phyloP scores from a whole-genome alignment of 2,329 filamentous ascomycete species.

The Penicillium sp. region DNA sequence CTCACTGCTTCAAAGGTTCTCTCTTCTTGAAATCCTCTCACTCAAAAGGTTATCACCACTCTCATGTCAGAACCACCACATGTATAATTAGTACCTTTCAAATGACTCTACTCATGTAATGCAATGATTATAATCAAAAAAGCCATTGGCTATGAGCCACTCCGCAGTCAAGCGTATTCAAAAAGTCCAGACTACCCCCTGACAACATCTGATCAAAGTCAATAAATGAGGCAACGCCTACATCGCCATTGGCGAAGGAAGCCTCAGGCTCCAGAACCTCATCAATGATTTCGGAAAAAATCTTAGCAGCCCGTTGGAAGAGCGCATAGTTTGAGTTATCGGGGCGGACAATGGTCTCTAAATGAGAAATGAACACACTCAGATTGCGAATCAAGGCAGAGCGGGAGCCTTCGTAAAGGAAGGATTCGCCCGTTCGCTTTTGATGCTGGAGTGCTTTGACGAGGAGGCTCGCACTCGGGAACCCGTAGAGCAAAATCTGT shows the following conservation, averaged over 20 bases:
- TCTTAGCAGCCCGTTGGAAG: constrained; percentile 15
- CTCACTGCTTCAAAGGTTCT: too few species aligned
- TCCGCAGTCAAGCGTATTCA: constrained; percentile 18
- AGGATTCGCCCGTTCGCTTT: constrained; percentile 19
- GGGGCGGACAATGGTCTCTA: constrained; percentile 31
- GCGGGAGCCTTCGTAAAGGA: constrained; percentile 29
- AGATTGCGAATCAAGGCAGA: constrained; percentile 36
- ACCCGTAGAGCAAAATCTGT: constrained; percentile 23
- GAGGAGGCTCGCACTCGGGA: constrained; percentile 23
- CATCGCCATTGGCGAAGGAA: not conserved
- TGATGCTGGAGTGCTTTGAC: constrained; percentile 22
- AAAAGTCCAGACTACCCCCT: constrained; percentile 16
- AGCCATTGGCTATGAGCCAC: not conserved
- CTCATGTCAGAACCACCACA: too few species aligned
- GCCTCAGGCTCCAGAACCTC: constrained; percentile 19
- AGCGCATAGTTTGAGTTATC: constrained; percentile 26
- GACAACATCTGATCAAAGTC: constrained; percentile 10
- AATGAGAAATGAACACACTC: constrained; percentile 35
- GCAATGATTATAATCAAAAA: not conserved
- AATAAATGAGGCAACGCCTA: not conserved
- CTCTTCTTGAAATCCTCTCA: too few species aligned
- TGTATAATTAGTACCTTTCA: not conserved
- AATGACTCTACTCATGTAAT: not conserved
- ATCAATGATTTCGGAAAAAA: constrained; percentile 23
- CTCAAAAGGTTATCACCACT: too few species aligned